Base-by-base conservation (phyloP, 441 rosid species). In the Populus hybrid region DNA sequence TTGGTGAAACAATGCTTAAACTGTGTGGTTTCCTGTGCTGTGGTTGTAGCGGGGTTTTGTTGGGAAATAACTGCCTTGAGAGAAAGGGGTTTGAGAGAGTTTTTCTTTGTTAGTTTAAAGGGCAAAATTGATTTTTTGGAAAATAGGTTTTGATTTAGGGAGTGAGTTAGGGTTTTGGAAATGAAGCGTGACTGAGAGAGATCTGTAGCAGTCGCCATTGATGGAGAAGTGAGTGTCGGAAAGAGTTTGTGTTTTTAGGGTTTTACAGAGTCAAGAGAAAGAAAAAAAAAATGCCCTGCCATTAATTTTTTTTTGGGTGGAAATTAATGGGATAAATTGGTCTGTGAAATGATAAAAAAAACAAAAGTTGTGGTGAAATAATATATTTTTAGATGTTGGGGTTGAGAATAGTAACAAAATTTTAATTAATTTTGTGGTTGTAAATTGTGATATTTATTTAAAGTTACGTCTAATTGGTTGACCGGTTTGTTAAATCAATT, bases 1-100 rank as follows among this genome's bases (percentile, higher is more conserved):
- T 89, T 96, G 68, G 87, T 77, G 85, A 96, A 96, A 78, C 98
- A 96, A 79, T 94, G 98, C 73, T 88, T 75, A 75, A 92, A 90
- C 5, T 81, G 63, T 12, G 83, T 67, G 6, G 87, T 21, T 5
- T 71, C 70, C 6, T 84, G 83, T 32, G 84, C 71, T 3, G 63
- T 50, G 21, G 90, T 75, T 73, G 85, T 85, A 75, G 84, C 46
- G 12, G 88, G 77, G 89, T 82, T 85, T 77, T 50, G 59, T 16
- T 87, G 88, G 8, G 97, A 90, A 16, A 88, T 67, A 77, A 84
- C 89, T 72, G 95, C 91, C 75, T 79, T 88, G 21, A 90, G 81
- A 38, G 90, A 84, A 68, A 87, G 77, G 81, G 87, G 84, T 14
- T 79, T 86, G 8, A 65, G 75, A 74, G 82, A 78, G 82, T 70